Evolutionary conservation across 169 alveolate species (phyloP), one percentile per base, ranked within the genome.

Genomic region (Eimeria mitis): DNA sequence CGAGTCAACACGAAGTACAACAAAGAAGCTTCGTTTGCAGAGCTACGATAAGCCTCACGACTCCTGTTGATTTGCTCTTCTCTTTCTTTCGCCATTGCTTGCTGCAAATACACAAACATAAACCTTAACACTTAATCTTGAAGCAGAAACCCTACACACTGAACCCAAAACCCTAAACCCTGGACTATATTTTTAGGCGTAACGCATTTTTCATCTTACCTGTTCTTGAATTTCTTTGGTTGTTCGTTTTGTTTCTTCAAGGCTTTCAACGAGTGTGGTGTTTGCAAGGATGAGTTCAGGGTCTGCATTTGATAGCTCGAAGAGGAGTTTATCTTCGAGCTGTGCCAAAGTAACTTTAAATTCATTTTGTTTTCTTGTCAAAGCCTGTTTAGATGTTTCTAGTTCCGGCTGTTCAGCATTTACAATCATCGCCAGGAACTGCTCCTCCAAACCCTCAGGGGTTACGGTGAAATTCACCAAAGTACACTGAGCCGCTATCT

Each of bases 1-100:
- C 98, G 98, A 68, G 99, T 98, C 85, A 99, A 97, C 83, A 99
- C 97, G 98, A 99, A 99, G 98, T 98, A 99, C 73, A 99, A 98
- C 99, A 99, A 98, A 42, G 99, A 99, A 79, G 99, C 99, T 97
- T 99, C 99, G 52, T 99, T 99, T 42, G 99, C 99, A 0, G 98
- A 99, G 19, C 99, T 98, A 97, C 99, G 98, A 97, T 99, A 99
- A 34, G 98, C 97, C 97, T 99, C 99, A 95, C 99, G 98, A 42
- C 98, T 97, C 94, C 98, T 96, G 97, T 99, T 99, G 97, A 99
- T 99, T 95, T 99, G 97, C 11, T 95, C 98, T 97, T 98, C 99
- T 65, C 99, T 98, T 73, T 96, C 97, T 91, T 97, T 97, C 52
- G 99, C 99, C 63, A 95, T 96, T 23, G 42, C 95, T n/a, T 76